Conservation (phyloP, 345 rosid genomes). For the Boechera stricta region DNA sequence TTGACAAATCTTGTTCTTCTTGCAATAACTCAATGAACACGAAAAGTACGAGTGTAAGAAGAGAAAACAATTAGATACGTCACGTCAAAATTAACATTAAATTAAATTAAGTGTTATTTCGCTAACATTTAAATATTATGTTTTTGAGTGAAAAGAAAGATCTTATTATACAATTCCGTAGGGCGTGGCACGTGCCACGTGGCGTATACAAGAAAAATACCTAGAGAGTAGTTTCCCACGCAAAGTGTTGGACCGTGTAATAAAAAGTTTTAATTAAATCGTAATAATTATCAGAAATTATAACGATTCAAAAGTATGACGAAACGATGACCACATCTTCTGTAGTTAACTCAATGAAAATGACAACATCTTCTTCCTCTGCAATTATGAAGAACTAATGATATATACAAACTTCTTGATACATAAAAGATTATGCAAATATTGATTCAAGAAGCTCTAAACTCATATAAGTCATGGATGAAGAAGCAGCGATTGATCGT, state of each 20-base stretch:
- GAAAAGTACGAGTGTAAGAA: slow-evolving; percentile 21
- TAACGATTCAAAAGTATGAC: slow-evolving; percentile 40
- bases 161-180: neutral
- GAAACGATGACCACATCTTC: slow-evolving; percentile 53
- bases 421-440: slow-evolving; percentile 10
- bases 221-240: slow-evolving; percentile 42
- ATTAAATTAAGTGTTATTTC: slow-evolving; percentile 3
- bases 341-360: slow-evolving; percentile 13
- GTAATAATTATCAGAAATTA: neutral
- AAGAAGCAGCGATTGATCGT: slow-evolving; percentile 72
- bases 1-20: neutral
- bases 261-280: slow-evolving; percentile 1
- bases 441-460: neutral
- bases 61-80: slow-evolving; percentile 5
- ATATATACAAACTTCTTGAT: slow-evolving; percentile 25
- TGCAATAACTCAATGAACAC: neutral
- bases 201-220: slow-evolving; percentile 33
- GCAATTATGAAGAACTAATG: slow-evolving; percentile 19
- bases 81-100: slow-evolving; percentile 3
- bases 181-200: slow-evolving; percentile 44
- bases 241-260: slow-evolving; percentile 32
- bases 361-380: slow-evolving; percentile 41
- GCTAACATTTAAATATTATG: neutral
- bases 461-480: slow-evolving; percentile 29
- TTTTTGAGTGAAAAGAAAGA: slow-evolving; percentile 13